phyloP scores from a whole-genome alignment of 257 asterid species.

The Ehretia macrophylla region DNA sequence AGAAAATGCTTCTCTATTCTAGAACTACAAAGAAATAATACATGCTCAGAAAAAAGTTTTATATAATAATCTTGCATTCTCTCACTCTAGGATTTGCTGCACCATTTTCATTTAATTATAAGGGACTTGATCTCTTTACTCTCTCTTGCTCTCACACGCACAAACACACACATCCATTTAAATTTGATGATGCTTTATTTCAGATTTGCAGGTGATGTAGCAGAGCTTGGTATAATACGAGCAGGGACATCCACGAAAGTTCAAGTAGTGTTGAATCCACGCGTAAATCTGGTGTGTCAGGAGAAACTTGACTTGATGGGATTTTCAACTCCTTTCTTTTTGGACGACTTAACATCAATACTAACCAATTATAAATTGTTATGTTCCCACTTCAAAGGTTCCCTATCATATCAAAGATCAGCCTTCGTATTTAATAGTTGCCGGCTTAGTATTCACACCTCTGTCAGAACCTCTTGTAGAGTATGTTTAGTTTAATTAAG shows the following conservation, averaged over 20 bases:
- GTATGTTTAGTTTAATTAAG: conserved; percentile 35
- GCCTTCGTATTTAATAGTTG: conserved; percentile 87
- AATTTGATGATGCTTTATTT: conserved; percentile 11
- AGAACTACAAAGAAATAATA: too few relatives aligned
- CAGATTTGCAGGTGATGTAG: conserved; percentile 80
- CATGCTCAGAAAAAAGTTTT: too few relatives aligned
- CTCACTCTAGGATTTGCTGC: neutral
- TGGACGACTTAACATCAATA: conserved; percentile 9
- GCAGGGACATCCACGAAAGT: conserved; percentile 64
- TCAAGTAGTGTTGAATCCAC: conserved; percentile 62
- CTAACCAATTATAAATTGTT: conserved; percentile 17
- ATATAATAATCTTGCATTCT: too few relatives aligned
- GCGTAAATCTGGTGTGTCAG: conserved; percentile 82
- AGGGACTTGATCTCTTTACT: neutral
- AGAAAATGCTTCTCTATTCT: neutral
- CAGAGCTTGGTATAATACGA: conserved; percentile 85
- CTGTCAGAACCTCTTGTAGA: conserved; percentile 86
- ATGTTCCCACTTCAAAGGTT: conserved; percentile 49
- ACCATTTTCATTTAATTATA: conserved; percentile 1
- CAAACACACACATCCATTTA: conserved; percentile 1
- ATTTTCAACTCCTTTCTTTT: conserved; percentile 10
- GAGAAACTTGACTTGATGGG: conserved; percentile 5
- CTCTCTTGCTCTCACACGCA: neutral
- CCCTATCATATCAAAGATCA: conserved; percentile 92
- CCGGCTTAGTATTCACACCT: conserved; percentile 98